These are phyloP conservation scores for Pleurotus tuoliensis DNA, from an alignment of 768 basidiomycete genomes.

Conservation along the genomic window DNA sequence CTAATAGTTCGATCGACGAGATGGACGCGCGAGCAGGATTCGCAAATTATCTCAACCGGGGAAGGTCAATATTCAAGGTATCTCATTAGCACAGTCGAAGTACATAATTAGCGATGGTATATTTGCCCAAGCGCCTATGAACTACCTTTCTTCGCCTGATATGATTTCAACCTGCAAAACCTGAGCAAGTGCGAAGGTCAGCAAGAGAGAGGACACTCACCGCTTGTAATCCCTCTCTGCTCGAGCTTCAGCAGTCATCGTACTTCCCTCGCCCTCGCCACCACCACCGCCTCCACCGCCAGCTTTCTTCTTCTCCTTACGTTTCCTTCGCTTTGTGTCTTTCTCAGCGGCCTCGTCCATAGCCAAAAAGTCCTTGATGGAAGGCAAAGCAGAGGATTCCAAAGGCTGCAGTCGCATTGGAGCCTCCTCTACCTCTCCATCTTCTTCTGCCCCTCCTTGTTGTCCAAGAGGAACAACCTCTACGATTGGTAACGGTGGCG, in stretches of 20 bases:
- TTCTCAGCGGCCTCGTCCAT: slow-evolving; percentile 67
- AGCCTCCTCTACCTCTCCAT: slow-evolving; percentile 36
- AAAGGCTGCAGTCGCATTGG: slow-evolving; percentile 67
- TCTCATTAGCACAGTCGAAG: background rate
- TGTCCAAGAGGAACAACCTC: background rate
- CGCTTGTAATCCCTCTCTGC: slow-evolving; percentile 55
- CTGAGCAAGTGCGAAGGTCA: background rate
- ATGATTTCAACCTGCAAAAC: slow-evolving; percentile 33
- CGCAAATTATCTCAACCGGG: slow-evolving; percentile 60
- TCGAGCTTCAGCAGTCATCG: slow-evolving; percentile 40
- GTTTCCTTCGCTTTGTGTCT: slow-evolving; percentile 63
- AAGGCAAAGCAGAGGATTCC: slow-evolving; percentile 75
- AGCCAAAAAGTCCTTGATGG: slow-evolving; percentile 77
- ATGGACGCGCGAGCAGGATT: slow-evolving; percentile 69
- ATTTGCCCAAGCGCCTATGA: background rate
- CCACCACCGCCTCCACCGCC: slow-evolving; percentile 36
- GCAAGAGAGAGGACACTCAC: slow-evolving; percentile 26
- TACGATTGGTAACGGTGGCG: background rate
- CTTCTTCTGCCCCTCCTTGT: slow-evolving; percentile 25
- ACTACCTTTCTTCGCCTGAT: slow-evolving; percentile 11
- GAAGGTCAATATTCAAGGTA: slow-evolving; percentile 36
- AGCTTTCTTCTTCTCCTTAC: slow-evolving; percentile 71
- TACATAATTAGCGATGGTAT: background rate
- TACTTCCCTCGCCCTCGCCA: slow-evolving; percentile 26
- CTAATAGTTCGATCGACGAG: slow-evolving; percentile 62